A percentile compares a stretch with the other conserved stretches of the same genome.
Evolutionary conservation across 768 basidiomycete genomes (phyloP).

Genomic region (Podaxis sp.): DNA sequence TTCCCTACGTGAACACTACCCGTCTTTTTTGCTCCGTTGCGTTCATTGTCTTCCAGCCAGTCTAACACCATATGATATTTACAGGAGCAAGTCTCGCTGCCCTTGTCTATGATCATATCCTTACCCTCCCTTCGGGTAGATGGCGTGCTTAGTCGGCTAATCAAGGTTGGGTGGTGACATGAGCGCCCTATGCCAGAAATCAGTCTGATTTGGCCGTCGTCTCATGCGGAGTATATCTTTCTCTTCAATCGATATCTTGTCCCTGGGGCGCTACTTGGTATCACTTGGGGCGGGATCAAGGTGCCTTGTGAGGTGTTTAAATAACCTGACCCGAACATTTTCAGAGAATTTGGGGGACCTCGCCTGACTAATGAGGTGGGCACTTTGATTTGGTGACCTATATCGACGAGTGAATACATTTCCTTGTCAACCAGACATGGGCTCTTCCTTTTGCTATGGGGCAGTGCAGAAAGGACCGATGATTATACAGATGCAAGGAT

Average conservation of each 20-base stretch:
- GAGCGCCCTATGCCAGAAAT: not conserved
- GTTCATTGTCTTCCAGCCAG: not conserved
- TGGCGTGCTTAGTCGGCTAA: not conserved
- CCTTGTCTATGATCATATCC: slow-evolving; percentile 7
- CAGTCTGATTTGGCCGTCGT: not conserved
- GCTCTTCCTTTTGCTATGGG: not conserved
- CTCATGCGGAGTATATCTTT: not conserved
- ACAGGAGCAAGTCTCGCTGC: slow-evolving; percentile 5
- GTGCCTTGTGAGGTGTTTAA: not conserved
- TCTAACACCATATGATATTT: not conserved
- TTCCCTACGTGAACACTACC: slow-evolving; percentile 1
- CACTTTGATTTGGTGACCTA: not conserved
- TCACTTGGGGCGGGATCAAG: not conserved
- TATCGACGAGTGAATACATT: not conserved
- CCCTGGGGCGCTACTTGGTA: not conserved
- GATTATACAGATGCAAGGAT: slow-evolving; percentile 22
- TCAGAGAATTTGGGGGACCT: not conserved
- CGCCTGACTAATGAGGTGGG: not conserved
- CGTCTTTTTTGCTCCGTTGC: not conserved
- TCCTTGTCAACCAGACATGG: not conserved
- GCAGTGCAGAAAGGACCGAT: not conserved
- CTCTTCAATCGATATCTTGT: slow-evolving; percentile 1
- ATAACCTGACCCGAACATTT: not conserved
- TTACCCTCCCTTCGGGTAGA: not conserved
- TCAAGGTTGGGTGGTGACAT: not conserved